These are phyloP conservation scores for Chondrus crispus DNA, from an alignment of 23 red algal genomes.

Conservation along the genomic window DNA sequence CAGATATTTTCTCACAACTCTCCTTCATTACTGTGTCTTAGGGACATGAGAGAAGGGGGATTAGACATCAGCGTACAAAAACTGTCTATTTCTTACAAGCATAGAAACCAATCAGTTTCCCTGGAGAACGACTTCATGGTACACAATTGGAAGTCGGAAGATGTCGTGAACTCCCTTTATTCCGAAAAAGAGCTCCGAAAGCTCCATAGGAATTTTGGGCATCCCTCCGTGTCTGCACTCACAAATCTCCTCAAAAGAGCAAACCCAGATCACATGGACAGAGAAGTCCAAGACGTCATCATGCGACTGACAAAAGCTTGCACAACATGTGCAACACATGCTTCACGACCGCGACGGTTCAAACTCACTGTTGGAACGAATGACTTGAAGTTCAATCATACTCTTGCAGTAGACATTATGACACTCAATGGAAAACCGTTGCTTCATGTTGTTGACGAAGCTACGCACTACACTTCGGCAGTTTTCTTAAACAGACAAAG, in stretches of 20 bases:
- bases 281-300: neutral
- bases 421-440: neutral
- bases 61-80: conserved; percentile 25
- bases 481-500: neutral
- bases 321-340: neutral
- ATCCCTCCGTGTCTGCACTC: conserved; percentile 3
- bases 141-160: neutral
- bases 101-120: neutral
- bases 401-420: neutral
- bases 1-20: neutral
- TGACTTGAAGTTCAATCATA: neutral
- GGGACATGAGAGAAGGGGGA: conserved; percentile 12
- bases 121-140: conserved; percentile 29
- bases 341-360: conserved; percentile 26
- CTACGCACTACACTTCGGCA: neutral
- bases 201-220: conserved; percentile 23
- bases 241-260: neutral
- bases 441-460: conserved; percentile 29
- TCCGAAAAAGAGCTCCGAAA: conserved; percentile 33
- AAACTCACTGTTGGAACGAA: conserved; percentile 31
- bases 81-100: neutral
- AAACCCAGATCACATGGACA: neutral
- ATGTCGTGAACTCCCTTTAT: neutral
- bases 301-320: conserved; percentile 1
- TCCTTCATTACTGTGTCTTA: neutral